Evolutionary conservation across 805 yeast genomes (phyloP), one percentile per base, ranked within the genome.

Genomic region (Maudiozyma barnettii): DNA sequence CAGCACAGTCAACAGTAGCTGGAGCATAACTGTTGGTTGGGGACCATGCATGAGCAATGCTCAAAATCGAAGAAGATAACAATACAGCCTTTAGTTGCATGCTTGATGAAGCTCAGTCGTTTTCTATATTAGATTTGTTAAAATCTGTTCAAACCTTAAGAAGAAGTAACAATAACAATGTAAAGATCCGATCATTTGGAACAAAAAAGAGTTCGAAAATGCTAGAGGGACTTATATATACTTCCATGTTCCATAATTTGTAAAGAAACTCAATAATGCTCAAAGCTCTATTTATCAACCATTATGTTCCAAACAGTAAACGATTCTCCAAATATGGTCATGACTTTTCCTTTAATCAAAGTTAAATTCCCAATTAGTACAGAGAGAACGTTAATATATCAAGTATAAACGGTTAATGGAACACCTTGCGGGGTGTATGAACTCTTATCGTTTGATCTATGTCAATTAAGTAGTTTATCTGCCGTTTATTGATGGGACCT

Each of bases 1-100:
- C 63, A 0, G 84, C 84, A 63, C 87, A 81, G 2, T 69, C 64
- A 5, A 80, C 75, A 13, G 65, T 62, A 0, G 77, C 82, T 1
- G 89, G 89, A 1, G 82, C 82, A 52, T 82, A 82, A 1, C 76
- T 68, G 48, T 75, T 71, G 0, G 78, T 71, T 1, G 82, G 82
- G 3, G 80, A 74, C 81, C 78, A 78, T 0, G 70, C 70, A 5
- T 23, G 20, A 3, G 29, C 51, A 29, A 23, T 13, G 8, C 30
- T 13, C 6, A 26, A 14, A 9, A 42, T 5, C 13, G 45, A 14
- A 7, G 35, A 18, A n/a, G 48, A 29, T 5, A 38, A 31, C 14
- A 46, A 42, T 14, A 41, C 5, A 10, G 19, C n/a, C 19, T 42
- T 41, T 10, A 46, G 23, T 16, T 41, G 35, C 49, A 46, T 46